Conservation (phyloP, 805 yeast genomes). For the Starmerella vitae region DNA sequence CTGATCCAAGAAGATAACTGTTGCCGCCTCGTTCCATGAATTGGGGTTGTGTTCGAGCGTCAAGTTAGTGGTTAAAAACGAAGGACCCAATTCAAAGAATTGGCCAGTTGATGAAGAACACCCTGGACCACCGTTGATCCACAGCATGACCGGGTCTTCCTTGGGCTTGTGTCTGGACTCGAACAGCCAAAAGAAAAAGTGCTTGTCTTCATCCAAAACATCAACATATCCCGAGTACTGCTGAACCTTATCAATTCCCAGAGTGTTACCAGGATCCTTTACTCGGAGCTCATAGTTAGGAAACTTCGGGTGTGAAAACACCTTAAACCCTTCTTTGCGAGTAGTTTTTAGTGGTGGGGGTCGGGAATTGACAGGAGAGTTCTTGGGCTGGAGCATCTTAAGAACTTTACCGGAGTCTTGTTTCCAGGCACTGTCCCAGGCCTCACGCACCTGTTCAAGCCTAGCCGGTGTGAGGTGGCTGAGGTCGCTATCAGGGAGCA, state of each 20-base stretch:
- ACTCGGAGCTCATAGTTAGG: conserved; percentile 45
- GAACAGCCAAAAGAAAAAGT: conserved; percentile 85
- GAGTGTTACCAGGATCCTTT: conserved; percentile 41
- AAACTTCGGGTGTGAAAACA: conserved; percentile 13
- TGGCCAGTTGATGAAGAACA: conserved; percentile 86
- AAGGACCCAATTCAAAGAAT: conserved; percentile 87
- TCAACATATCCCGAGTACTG: conserved; percentile 70
- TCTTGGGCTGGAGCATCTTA: conserved; percentile 4
- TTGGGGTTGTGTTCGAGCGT: conserved; percentile 68
- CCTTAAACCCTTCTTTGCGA: conserved; percentile 12
- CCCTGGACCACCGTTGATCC: conserved; percentile 98
- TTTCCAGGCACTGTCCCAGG: conserved; percentile 6
- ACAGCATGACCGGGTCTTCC: conserved; percentile 71
- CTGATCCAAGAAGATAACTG: conserved; percentile 85
- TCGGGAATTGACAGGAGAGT: conserved; percentile 5
- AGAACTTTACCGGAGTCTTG: conserved; percentile 6
- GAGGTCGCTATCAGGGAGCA: conserved; percentile 1
- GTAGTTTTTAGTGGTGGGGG: conserved; percentile 11
- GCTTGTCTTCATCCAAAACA: conserved; percentile 72
- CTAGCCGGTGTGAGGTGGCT: neutral
- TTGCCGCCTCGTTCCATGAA: conserved; percentile 89
- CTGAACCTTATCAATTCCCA: conserved; percentile 71
- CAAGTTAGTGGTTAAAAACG: conserved; percentile 55
- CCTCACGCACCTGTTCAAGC: conserved; percentile 5
- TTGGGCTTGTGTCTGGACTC: conserved; percentile 73